Percentiles rank a stretch among this genome's conserved stretches.
Conservation (phyloP, 164 flowering plant species). For the Aristolochia contorta region DNA sequence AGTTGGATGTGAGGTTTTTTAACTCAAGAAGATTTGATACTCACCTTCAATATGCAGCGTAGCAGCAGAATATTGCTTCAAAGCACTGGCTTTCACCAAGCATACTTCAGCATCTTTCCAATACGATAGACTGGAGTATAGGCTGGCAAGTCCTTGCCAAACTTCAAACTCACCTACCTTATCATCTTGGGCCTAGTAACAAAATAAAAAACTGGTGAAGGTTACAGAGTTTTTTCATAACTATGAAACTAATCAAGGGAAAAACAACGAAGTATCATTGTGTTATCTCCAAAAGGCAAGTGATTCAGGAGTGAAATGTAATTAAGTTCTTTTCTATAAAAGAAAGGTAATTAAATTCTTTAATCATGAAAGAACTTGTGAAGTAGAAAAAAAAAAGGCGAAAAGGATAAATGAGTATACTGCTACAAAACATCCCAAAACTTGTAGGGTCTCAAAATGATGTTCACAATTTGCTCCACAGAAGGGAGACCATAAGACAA, state of each 20-base stretch:
- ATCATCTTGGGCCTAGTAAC: slow-evolving; percentile 31
- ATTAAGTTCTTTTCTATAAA: no score
- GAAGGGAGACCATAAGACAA: no score
- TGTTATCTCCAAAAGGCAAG: no score
- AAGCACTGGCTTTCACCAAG: slow-evolving; percentile 63
- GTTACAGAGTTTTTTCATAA: neutral
- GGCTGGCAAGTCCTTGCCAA: slow-evolving; percentile 83
- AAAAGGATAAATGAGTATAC: no score
- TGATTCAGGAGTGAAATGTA: no score
- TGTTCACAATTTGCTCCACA: no score
- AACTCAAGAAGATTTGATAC: slow-evolving; percentile 3
- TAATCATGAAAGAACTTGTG: no score
- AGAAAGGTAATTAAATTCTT: no score
- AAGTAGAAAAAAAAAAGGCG: no score
- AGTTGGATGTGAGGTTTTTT: neutral
- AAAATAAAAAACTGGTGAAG: slow-evolving; percentile 3
- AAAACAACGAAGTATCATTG: neutral
- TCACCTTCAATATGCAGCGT: slow-evolving; percentile 70
- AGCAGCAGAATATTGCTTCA: slow-evolving; percentile 51
- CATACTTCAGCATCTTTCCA: slow-evolving; percentile 93
- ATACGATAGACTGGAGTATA: slow-evolving; percentile 82
- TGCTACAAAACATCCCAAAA: no score
- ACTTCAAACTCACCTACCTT: slow-evolving; percentile 76
- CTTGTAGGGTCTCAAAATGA: no score
- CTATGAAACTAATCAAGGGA: neutral